These are phyloP conservation scores for Metschnikowia matae DNA, from an alignment of 805 yeast species.

Conservation along the genomic window DNA sequence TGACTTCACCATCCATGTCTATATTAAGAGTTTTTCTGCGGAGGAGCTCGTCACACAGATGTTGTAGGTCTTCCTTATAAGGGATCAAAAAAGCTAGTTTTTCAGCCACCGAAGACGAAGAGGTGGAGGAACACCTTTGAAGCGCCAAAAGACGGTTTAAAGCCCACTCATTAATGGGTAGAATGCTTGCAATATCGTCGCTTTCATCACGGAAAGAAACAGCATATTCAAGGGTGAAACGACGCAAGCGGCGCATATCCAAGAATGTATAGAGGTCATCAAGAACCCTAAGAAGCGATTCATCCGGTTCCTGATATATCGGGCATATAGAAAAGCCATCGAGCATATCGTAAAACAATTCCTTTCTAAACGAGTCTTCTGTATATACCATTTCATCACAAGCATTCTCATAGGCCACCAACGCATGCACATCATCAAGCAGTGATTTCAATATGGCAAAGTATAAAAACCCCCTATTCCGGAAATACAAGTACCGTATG, in stretches of 20 bases:
- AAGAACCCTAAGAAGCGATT: constrained; percentile 46
- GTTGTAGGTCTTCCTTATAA: constrained; percentile 28
- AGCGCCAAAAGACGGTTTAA: neutral
- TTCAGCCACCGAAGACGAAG: constrained; percentile 4
- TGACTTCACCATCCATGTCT: constrained; percentile 6
- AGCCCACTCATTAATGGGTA: constrained; percentile 23
- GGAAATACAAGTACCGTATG: constrained; percentile 68
- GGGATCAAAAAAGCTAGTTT: constrained; percentile 29
- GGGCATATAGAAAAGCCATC: constrained; percentile 66
- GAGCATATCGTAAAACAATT: constrained; percentile 40
- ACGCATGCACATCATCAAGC: neutral
- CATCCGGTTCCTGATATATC: constrained; percentile 65
- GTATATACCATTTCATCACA: constrained; percentile 1
- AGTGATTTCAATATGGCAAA: constrained; percentile 36
- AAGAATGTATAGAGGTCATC: constrained; percentile 50
- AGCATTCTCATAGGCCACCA: constrained; percentile 8
- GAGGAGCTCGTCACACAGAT: constrained; percentile 17
- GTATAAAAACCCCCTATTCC: constrained; percentile 77
- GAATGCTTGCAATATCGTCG: constrained; percentile 34
- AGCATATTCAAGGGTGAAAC: constrained; percentile 59
- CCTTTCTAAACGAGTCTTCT: constrained; percentile 18
- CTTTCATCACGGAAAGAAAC: constrained; percentile 41
- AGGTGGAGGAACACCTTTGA: neutral
- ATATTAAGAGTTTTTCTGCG: constrained; percentile 8
- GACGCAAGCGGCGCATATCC: constrained; percentile 44